Conservation (phyloP, 257 asterid species). For the Nemophila menziesii region DNA sequence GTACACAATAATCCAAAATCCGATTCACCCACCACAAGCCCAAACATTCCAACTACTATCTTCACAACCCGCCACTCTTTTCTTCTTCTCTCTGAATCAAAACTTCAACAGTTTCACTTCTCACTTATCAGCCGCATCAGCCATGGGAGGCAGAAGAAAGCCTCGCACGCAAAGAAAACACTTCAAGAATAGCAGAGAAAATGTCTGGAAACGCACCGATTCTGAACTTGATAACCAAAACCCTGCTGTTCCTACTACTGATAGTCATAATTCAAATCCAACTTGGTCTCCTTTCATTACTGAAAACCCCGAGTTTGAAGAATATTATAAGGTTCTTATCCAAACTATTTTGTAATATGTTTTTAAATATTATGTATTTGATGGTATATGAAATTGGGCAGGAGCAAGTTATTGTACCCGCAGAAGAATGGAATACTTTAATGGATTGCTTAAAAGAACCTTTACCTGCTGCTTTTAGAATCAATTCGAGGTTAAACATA, state of each 20-base stretch:
- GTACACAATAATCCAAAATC: neutral
- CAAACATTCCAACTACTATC: neutral
- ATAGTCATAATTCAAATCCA: conserved; percentile 12
- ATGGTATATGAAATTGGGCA: conserved; percentile 8
- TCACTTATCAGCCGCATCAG: conserved; percentile 7
- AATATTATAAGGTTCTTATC: conserved; percentile 61
- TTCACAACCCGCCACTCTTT: neutral
- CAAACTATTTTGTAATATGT: too few relatives aligned
- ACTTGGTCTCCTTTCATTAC: conserved; percentile 64
- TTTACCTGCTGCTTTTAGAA: conserved; percentile 80
- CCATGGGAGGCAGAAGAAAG: conserved; percentile 82
- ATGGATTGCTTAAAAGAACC: conserved; percentile 44
- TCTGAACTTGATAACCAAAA: conserved; percentile 24
- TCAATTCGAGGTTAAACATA: conserved; percentile 47
- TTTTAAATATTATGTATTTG: neutral
- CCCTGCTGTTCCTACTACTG: conserved; percentile 9
- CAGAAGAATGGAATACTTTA: conserved; percentile 64
- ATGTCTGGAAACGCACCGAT: conserved; percentile 75
- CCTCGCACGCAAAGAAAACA: conserved; percentile 93
- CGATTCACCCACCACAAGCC: neutral
- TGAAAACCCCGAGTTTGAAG: conserved; percentile 67
- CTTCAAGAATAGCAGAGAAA: conserved; percentile 70
- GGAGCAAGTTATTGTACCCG: conserved; percentile 57
- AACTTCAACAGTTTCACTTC: neutral
- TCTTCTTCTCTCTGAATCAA: neutral